Evolutionary conservation across 2,329 filamentous ascomycete species (phyloP).

Genomic region (Epichloe scottii): DNA sequence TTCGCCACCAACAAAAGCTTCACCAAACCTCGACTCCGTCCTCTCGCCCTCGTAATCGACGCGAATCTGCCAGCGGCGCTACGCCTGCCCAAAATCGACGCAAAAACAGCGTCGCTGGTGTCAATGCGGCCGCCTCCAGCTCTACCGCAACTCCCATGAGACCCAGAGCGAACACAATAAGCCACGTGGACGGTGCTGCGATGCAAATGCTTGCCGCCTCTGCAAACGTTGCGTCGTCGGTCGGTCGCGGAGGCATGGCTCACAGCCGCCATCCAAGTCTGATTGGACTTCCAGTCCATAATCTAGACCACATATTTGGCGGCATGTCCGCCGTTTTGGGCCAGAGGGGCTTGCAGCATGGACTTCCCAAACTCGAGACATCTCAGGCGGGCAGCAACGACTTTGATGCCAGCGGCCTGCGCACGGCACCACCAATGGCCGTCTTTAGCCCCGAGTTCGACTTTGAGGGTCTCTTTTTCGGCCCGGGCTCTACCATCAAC

Average conservation of each 20-base stretch:
- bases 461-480: conserved; percentile 49
- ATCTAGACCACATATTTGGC: conserved; percentile 51
- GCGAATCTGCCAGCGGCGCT: conserved; percentile 75
- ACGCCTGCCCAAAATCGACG: conserved; percentile 57
- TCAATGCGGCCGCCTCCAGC: conserved; percentile 30
- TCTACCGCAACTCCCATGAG: conserved; percentile 51
- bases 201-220: conserved; percentile 56
- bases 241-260: conserved; percentile 28
- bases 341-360: conserved; percentile 53
- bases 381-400: conserved; percentile 54
- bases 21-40: conserved; percentile 87
- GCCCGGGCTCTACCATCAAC: conserved; percentile 53
- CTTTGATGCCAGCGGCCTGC: conserved; percentile 47
- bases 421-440: conserved; percentile 60
- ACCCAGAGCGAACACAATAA: conserved; percentile 90
- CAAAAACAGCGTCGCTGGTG: conserved; percentile 76
- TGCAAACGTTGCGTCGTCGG: conserved; percentile 41
- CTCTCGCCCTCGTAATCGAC: conserved; percentile 71
- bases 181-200: conserved; percentile 69
- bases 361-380: conserved; percentile 74
- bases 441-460: conserved; percentile 47
- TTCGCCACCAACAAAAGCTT: conserved; percentile 96
- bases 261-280: conserved; percentile 68
- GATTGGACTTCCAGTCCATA: conserved; percentile 49
- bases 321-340: conserved; percentile 60